These are phyloP conservation scores for Coemansia sp. DNA, from an alignment of 192 early-diverging fungal species.

Conservation along the genomic window DNA sequence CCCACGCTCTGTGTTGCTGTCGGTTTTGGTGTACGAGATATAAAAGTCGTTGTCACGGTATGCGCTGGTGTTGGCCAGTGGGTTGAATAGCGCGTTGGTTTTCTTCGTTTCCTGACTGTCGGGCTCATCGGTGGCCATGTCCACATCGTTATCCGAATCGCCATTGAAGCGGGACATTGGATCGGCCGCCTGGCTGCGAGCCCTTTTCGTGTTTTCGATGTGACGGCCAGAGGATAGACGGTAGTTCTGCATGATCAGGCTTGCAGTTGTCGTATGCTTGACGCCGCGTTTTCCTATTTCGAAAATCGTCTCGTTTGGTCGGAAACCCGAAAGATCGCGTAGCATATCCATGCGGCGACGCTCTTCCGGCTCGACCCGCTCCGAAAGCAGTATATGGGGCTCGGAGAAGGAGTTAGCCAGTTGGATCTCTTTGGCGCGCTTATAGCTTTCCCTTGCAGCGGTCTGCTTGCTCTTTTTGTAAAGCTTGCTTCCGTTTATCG, in stretches of 20 bases:
- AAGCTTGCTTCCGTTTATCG: constrained; percentile 84
- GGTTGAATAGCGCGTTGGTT: constrained; percentile 25
- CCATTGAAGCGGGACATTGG: constrained; percentile 37
- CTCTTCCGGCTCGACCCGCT: constrained; percentile 60
- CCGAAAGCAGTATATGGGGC: constrained; percentile 75
- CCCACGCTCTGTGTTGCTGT: constrained; percentile 87
- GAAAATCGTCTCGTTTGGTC: constrained; percentile 92
- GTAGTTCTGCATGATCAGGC: constrained; percentile 67
- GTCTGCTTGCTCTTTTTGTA: constrained; percentile 81
- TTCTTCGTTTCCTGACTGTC: neutral
- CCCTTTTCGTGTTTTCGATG: constrained; percentile 36
- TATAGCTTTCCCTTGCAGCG: constrained; percentile 85
- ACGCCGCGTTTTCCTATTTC: constrained; percentile 87
- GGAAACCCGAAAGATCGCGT: constrained; percentile 73
- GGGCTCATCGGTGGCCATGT: constrained; percentile 8
- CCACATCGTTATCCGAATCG: constrained; percentile 35
- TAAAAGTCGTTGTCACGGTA: constrained; percentile 84
- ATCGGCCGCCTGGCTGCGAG: constrained; percentile 38
- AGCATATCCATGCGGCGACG: constrained; percentile 71
- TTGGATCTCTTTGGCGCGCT: constrained; percentile 83
- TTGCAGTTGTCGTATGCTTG: constrained; percentile 70
- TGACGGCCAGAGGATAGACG: constrained; percentile 47
- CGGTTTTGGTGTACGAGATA: constrained; percentile 82
- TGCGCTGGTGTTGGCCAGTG: constrained; percentile 17
- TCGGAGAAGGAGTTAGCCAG: constrained; percentile 63